Percentiles rank a stretch among this genome's conserved stretches.
These are phyloP conservation scores for Aspergillus brasiliensis DNA, from an alignment of 2,329 filamentous ascomycete species.

Conservation along the genomic window DNA sequence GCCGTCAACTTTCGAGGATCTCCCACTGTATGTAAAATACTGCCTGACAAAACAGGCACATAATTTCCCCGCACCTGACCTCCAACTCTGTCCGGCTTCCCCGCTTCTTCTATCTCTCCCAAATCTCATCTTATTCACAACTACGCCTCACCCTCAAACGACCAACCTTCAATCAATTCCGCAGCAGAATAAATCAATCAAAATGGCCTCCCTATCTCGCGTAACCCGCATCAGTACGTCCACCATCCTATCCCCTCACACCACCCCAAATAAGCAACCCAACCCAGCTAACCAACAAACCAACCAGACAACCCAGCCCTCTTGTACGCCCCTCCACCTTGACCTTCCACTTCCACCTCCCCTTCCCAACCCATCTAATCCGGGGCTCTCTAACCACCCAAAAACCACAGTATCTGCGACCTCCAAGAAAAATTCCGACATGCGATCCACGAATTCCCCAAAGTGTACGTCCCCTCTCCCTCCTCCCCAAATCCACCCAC, in stretches of 20 bases:
- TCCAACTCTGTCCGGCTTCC: not conserved
- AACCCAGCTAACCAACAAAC: constrained; percentile 15
- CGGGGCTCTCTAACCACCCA: not conserved
- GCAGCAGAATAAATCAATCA: not conserved
- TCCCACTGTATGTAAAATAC: not conserved
- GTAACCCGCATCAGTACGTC: constrained; percentile 32
- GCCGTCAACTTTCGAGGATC: not conserved
- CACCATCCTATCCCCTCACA: not conserved
- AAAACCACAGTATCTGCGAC: constrained; percentile 74
- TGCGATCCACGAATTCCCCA: constrained; percentile 82
- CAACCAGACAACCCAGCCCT: constrained; percentile 48
- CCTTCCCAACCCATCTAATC: not conserved
- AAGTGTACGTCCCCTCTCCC: constrained; percentile 59
- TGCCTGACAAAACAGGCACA: not conserved
- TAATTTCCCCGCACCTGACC: constrained; percentile 2
- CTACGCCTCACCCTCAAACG: not conserved
- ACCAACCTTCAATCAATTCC: not conserved
- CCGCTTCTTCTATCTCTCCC: not conserved
- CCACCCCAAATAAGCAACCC: not conserved
- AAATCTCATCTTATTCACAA: not conserved
- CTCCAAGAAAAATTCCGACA: constrained; percentile 89
- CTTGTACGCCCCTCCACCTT: constrained; percentile 40
- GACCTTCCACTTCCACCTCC: not conserved
- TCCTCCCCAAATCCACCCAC: not conserved
- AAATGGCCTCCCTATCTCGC: constrained; percentile 24